Evolutionary conservation across 345 rosid genomes (phyloP), one percentile per base, ranked within the genome.

Genomic region (Corchorus capsularis): DNA sequence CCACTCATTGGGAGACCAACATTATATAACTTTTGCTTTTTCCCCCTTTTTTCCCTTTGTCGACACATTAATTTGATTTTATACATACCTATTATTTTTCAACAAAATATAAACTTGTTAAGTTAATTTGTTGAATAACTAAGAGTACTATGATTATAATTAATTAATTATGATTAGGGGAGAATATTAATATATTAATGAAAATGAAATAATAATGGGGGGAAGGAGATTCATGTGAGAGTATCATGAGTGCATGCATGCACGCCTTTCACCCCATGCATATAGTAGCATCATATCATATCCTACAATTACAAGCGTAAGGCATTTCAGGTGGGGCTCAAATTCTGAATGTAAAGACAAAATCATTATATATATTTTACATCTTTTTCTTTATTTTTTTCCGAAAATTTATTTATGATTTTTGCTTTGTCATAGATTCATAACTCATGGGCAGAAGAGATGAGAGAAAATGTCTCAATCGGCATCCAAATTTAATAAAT

Each of bases 241-340:
- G 67, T 61, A 83, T 27, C 27, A 27, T 79, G 79, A 84, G 79
- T 73, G 77, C 62, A 76, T 52, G 69, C 73, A 73, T 52, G 82
- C 86, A 84, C 81, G 84, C 84, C 71, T 74, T 74, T 79, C 82
- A 81, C 84, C 82, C 84, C 81, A 78, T 84, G 84, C 87, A 79
- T 75, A 79, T n/a, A 77, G 76, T 81, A 84, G 10, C 81, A 82
- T 82, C 81, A 74, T 79, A 71, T 52, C 55, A 74, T 79, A 71
- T 52, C 55, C 57, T 41, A 75, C 64, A n/a, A 20, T 53, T 41
- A 75, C 64, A n/a, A 20, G 69, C 46, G 6, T 11, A n/a, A 63
- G 52, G 61, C 73, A 52, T 45, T 64, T 27, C 72, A 45, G 55
- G 6, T 49, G 63, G 61, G 73, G 61, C 60, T 34, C 27, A 10